phyloP scores from a whole-genome alignment of 805 yeast genomes.

The Blastobotrys chiropterorum region DNA sequence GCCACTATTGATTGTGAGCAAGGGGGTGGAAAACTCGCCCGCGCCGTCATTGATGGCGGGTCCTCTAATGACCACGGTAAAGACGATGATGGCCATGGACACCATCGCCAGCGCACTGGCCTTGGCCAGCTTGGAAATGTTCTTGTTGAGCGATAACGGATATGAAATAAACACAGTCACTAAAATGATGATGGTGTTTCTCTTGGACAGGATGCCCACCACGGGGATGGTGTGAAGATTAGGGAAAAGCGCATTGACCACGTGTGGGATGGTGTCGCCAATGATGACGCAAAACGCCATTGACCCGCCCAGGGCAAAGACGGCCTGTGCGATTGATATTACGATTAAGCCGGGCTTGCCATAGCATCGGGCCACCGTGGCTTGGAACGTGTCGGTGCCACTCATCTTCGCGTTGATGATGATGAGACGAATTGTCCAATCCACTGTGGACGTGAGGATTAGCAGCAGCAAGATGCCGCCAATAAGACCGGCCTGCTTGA shows the following conservation, averaged over 20 bases:
- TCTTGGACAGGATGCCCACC: conserved; percentile 50
- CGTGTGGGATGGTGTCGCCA: conserved; percentile 94
- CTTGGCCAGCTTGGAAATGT: conserved; percentile 76
- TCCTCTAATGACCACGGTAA: conserved; percentile 67
- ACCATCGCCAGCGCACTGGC: conserved; percentile 81
- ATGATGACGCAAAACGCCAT: conserved; percentile 91
- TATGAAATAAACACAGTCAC: conserved; percentile 70
- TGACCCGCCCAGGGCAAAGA: conserved; percentile 91
- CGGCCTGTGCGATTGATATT: conserved; percentile 69
- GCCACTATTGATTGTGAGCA: conserved; percentile 48
- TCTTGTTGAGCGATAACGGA: conserved; percentile 74
- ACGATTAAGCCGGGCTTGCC: conserved; percentile 65
- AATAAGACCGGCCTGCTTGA: conserved; percentile 68
- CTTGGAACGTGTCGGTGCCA: conserved; percentile 76
- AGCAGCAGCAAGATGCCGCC: conserved; percentile 64
- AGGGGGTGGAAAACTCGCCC: conserved; percentile 40
- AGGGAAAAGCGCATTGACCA: conserved; percentile 60
- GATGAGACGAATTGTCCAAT: conserved; percentile 77
- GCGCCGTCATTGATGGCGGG: conserved; percentile 46
- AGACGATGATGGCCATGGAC: conserved; percentile 75
- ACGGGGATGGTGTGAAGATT: conserved; percentile 29
- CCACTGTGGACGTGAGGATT: conserved; percentile 62
- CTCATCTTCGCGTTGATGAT: conserved; percentile 76
- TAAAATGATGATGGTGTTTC: conserved; percentile 65
- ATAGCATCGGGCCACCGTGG: conserved; percentile 71